A percentile compares a stretch with the other conserved stretches of the same genome.
These are phyloP conservation scores for Xylaria sp. DNA, from an alignment of 2,329 filamentous ascomycete species.

Conservation along the genomic window DNA sequence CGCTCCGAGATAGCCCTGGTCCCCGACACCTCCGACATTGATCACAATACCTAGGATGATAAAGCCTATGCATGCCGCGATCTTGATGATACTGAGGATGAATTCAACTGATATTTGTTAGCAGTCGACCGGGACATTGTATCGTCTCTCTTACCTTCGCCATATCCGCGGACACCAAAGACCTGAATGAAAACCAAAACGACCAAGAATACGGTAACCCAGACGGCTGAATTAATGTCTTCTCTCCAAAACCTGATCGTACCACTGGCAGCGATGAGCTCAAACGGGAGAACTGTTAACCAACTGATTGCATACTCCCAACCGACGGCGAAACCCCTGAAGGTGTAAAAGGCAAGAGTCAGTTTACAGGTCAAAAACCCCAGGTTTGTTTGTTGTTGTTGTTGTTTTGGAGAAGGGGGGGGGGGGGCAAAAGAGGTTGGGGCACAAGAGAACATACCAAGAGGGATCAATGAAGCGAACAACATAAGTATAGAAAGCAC, in stretches of 20 bases:
- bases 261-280: constrained; percentile 64
- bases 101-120: constrained; percentile 62
- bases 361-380: not conserved
- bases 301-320: constrained; percentile 65
- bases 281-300: constrained; percentile 63
- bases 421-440: too few relatives aligned
- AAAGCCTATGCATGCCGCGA: constrained; percentile 69
- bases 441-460: constrained; percentile 52
- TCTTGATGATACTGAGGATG: constrained; percentile 66
- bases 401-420: too few relatives aligned
- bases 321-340: constrained; percentile 63
- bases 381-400: not conserved
- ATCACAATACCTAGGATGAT: constrained; percentile 72
- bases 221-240: constrained; percentile 63
- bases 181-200: constrained; percentile 63
- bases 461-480: constrained; percentile 71
- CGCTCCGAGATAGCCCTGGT: constrained; percentile 69
- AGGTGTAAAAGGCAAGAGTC: not conserved
- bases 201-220: constrained; percentile 67
- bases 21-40: constrained; percentile 66
- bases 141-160: constrained; percentile 53
- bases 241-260: constrained; percentile 66
- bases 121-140: constrained; percentile 35
- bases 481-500: constrained; percentile 71
- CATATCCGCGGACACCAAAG: constrained; percentile 68